phyloP scores from a whole-genome alignment of 2,329 filamentous ascomycete genomes.

The Aspergillus eucalypticola region DNA sequence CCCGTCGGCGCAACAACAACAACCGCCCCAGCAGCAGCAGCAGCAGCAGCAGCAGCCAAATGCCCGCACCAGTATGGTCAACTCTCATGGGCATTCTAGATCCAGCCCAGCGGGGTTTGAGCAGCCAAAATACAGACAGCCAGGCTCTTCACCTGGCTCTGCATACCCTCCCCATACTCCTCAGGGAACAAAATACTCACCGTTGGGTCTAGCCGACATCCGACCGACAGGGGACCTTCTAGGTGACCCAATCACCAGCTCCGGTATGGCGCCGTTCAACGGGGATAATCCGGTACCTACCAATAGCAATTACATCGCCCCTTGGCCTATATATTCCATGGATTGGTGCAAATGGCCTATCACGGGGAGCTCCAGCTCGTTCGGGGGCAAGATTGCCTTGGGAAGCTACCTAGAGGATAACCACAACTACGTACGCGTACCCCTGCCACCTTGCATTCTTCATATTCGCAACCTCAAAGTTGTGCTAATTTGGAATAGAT shows the following conservation, averaged over 20 bases:
- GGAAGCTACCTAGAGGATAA: conserved; percentile 97
- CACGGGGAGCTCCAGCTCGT: conserved; percentile 58
- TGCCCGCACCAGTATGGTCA: conserved; percentile 64
- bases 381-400: conserved; percentile 88
- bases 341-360: conserved; percentile 99
- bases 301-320: conserved; percentile 90
- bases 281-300: conserved; percentile 64
- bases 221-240: conserved; percentile 79
- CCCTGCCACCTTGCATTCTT: neutral
- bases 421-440: conserved; percentile 81
- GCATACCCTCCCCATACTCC: conserved; percentile 57
- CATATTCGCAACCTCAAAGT: conserved; percentile 6
- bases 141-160: conserved; percentile 49
- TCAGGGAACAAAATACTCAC: conserved; percentile 71
- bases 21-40: conserved; percentile 24
- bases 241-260: conserved; percentile 67
- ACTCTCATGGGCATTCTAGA: conserved; percentile 75
- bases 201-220: conserved; percentile 88
- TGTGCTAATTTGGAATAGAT: conserved; percentile 60
- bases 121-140: conserved; percentile 62
- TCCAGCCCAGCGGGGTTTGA: conserved; percentile 73
- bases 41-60: conserved; percentile 39
- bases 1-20: conserved; percentile 14
- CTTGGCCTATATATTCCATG: conserved; percentile 94
- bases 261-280: conserved; percentile 57